These are phyloP conservation scores for Sarocladium oryzae DNA, from an alignment of 2,329 filamentous ascomycete species.

Conservation along the genomic window DNA sequence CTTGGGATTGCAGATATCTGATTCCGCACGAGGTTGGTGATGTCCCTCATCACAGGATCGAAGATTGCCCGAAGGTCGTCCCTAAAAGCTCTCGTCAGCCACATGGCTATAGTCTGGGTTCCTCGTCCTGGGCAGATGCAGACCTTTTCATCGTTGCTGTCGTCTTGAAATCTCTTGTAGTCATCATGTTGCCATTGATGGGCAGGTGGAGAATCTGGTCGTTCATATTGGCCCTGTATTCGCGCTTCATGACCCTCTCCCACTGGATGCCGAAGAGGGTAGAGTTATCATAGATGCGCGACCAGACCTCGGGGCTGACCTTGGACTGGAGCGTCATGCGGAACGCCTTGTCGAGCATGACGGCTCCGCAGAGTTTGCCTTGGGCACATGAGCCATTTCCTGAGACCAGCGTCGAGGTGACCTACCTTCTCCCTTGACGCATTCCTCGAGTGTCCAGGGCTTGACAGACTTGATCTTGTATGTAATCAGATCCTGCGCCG, in stretches of 20 bases:
- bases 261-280: not conserved
- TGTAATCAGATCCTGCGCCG: slow-evolving; percentile 34
- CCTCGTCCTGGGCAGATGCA: no score
- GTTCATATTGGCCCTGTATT: not conserved
- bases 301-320: not conserved
- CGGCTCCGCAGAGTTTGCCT: slow-evolving; percentile 10
- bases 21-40: not conserved
- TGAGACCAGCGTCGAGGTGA: not conserved
- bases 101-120: no score
- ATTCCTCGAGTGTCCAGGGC: slow-evolving; percentile 27
- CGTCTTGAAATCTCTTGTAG: not conserved
- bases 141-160: not conserved
- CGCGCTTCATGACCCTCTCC: slow-evolving; percentile 2
- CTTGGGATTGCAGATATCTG: not conserved
- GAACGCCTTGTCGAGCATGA: slow-evolving; percentile 3
- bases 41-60: not conserved
- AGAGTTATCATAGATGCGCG: not conserved
- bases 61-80: not conserved
- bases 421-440: slow-evolving; percentile 30
- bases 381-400: not conserved
- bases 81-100: not conserved
- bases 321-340: slow-evolving; percentile 8
- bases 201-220: not conserved
- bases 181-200: not conserved
- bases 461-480: slow-evolving; percentile 21